Base-by-base conservation (phyloP, 495 filamentous ascomycete genomes). In the Neurospora sublineolata region DNA sequence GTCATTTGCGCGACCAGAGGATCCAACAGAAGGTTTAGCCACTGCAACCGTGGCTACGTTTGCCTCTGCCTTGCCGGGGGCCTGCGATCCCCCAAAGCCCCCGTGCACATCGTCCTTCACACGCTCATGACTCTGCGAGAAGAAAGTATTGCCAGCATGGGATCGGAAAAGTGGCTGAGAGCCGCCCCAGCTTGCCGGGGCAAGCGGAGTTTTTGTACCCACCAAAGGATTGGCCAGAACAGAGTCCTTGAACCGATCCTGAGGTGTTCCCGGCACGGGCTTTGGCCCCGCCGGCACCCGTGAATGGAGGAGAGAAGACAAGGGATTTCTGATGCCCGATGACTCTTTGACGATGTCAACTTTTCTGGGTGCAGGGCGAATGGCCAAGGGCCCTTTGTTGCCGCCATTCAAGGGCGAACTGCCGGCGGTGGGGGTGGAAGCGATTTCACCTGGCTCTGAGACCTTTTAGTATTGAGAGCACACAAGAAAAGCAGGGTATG, bases 211-310 rank as follows among this genome's bases (percentile, higher is more conserved):
- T 12, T 30, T 64, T 64, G 27, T 30, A 9, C 14, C 12, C 27
- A 64, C 30, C 27, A 33, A 64, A 64, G 52, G 52, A 64, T 64
- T 64, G 52, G 52, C 27, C 36, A 71, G 36, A 67, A 71, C 44
- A 20, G 44, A 11, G 33, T 18, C 67, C 27, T 37, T 69, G 37
- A 74, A 74, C n/a, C 70, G 70, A 27, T 72, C 73, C 36, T 74
- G 73, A 37, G 73, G 73, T 33, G 64, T 70, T 20, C 72, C 72
- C 37, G 38, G 40, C 41, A 8, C 40, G 40, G 46, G 71, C 12
- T 38, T 16, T 8, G 67, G 71, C 3, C 71, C 71, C 14, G 52
- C 23, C 27, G 27, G 52, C 23, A 64, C 23, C 12, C 9, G 52
- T 64, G 52, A 64, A 64, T 64, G 27, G 30, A 33, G 23, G 6